Base-by-base conservation (phyloP, 805 yeast genomes). In the Naumovozyma castellii region DNA sequence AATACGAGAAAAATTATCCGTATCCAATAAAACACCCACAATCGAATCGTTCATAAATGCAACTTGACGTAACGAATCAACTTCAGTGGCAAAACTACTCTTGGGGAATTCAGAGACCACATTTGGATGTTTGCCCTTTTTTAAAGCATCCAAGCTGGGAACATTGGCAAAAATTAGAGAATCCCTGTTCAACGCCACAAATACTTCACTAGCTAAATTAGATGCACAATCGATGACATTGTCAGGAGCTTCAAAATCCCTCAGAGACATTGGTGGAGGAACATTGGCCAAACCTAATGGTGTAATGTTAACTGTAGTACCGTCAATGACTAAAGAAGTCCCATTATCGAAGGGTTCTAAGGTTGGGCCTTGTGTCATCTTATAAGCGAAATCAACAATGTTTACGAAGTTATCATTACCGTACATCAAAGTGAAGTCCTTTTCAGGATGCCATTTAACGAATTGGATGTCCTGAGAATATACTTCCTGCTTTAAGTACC, bases 401-500 rank as follows among this genome's bases (percentile, higher is more conserved):
- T 76, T 79, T 15, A 87, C 57, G 3, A 66, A 65, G 4, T 59
- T 41, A 0, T 61, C 46, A 4, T 81, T 73, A 14, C 81, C 86
- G 37, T 83, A 64, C 71, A 87, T 71, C 38, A 88, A 56, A 27
- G 84, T 78, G 32, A 80, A 70, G 1, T 94, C 86, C 56, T 84
- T 83, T 56, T 88, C 97, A 1, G 94, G 90, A 56, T 90, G 97
- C 78, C 95, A 92, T 54, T 71, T 75, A 37, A 74, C 65, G 51
- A 71, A 78, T 20, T 50, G 47, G 27, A 68, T 54, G 18, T 53
- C 41, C 5, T 50, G 43, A 2, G 54, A 50, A 29, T 57, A 61
- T 2, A 88, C 61, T 53, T 83, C 94, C 59, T 84, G 94, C 54
- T 92, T 92, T 50, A 88, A 69, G 61, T 84, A 87, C 98, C 98